Percentiles rank a stretch among this genome's conserved stretches.
phyloP scores from a whole-genome alignment of 768 basidiomycete species.

The Rhodotorula kratochvilovae region DNA sequence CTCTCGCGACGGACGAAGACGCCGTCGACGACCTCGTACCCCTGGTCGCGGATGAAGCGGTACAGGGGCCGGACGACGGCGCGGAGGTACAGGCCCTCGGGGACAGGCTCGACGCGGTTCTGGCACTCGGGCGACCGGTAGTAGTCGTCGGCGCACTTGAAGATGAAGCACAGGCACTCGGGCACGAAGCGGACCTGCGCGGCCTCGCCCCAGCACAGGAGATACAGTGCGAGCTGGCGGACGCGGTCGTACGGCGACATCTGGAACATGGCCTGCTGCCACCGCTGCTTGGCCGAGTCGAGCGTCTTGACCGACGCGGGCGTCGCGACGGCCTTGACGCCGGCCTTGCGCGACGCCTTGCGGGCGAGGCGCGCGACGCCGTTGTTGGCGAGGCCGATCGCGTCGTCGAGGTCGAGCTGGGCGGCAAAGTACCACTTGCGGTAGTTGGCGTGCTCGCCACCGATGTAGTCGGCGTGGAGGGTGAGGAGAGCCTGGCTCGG shows the following conservation, averaged over 20 bases:
- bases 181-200: slow-evolving; percentile 95
- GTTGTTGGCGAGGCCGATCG: slow-evolving; percentile 87
- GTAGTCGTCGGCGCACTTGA: slow-evolving; percentile 99
- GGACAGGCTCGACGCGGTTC: slow-evolving; percentile 80
- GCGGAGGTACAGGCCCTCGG: slow-evolving; percentile 89
- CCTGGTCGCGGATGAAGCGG: slow-evolving; percentile 93
- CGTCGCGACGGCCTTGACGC: slow-evolving; percentile 50
- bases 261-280: slow-evolving; percentile 96
- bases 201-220: slow-evolving; percentile 96
- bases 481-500: slow-evolving; percentile 92
- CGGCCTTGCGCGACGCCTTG: slow-evolving; percentile 52
- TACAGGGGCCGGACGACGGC: slow-evolving; percentile 90
- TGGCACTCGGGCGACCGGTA: slow-evolving; percentile 99
- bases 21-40: slow-evolving; percentile 91
- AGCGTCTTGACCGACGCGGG: slow-evolving; percentile 66
- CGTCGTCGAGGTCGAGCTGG: slow-evolving; percentile 96
- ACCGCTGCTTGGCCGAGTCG: slow-evolving; percentile 78
- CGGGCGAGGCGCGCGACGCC: slow-evolving; percentile 69
- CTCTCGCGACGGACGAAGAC: slow-evolving; percentile 87
- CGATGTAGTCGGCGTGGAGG: slow-evolving; percentile 97
- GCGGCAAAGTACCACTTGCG: slow-evolving; percentile 99
- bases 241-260: slow-evolving; percentile 98
- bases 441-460: slow-evolving; percentile 96
- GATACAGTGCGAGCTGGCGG: slow-evolving; percentile 88
- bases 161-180: slow-evolving; percentile 97